Conservation (phyloP, 169 alveolate species). For the Plasmodium chabaudi region DNA sequence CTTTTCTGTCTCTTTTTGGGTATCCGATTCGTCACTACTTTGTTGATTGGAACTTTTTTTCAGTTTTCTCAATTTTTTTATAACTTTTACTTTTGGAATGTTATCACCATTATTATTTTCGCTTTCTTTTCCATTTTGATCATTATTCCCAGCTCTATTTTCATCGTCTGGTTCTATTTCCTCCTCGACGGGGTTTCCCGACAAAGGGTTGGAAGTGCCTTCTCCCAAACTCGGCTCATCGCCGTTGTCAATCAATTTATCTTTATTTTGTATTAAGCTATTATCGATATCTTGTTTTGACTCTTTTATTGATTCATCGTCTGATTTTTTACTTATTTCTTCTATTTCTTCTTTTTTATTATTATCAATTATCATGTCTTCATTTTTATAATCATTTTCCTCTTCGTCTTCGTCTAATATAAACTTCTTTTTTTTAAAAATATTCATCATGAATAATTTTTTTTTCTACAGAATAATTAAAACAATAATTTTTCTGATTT, state of each 20-base stretch:
- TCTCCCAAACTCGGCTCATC: not conserved
- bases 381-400: slow-evolving; percentile 10
- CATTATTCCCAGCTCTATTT: not conserved
- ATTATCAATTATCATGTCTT: not conserved
- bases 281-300: not conserved
- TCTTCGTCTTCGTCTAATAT: slow-evolving; percentile 16
- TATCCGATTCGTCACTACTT: slow-evolving; percentile 5
- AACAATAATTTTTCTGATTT: not conserved
- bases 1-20: not conserved
- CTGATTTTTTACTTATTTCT: no score
- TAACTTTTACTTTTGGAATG: no score
- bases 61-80: slow-evolving; percentile 23
- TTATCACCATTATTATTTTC: slow-evolving; percentile 3
- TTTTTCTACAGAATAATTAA: slow-evolving; percentile 1
- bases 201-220: not conserved
- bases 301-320: not conserved
- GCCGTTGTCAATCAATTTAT: not conserved
- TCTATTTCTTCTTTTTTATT: not conserved
- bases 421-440: slow-evolving; percentile 25
- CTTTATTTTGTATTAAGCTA: not conserved
- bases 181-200: not conserved
- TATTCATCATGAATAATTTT: slow-evolving; percentile 6
- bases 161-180: not conserved
- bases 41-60: not conserved
- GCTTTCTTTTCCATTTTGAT: slow-evolving; percentile 1